phyloP scores from a whole-genome alignment of 805 yeast species.

The Cyberlindnera euphorbiiphila region DNA sequence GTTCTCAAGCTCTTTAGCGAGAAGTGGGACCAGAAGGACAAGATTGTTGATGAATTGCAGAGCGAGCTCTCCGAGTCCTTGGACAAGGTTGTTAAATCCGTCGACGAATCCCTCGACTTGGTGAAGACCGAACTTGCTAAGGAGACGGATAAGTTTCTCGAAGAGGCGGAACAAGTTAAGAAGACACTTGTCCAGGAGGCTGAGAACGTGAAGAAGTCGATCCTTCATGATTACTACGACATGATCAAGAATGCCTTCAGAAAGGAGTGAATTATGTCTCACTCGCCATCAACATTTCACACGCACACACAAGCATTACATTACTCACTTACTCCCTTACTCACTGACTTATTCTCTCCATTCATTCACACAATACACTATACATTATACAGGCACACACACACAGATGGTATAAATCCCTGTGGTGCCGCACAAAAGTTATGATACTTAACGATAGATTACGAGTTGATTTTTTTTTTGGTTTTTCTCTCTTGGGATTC shows the following conservation, averaged over 20 bases:
- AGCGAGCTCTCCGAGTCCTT: slow-evolving; percentile 27
- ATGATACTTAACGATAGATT: no score
- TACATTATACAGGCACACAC: no score
- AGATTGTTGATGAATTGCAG: slow-evolving; percentile 27
- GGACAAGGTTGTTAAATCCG: slow-evolving; percentile 30
- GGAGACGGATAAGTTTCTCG: slow-evolving; percentile 27
- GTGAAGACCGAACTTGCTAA: slow-evolving; percentile 40
- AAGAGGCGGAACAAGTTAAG: slow-evolving; percentile 31
- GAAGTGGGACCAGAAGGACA: slow-evolving; percentile 30
- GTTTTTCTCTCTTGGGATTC: no score
- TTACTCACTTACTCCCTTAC: no score
- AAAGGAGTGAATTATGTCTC: slow-evolving; percentile 12
- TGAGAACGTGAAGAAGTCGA: slow-evolving; percentile 21
- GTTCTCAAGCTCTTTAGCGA: slow-evolving; percentile 56
- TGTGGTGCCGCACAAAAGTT: no score
- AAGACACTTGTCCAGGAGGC: slow-evolving; percentile 32
- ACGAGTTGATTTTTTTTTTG: no score
- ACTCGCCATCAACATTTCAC: no score
- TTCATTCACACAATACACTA: no score
- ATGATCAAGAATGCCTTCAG: slow-evolving; percentile 25
- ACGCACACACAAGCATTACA: no score
- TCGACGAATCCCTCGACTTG: slow-evolving; percentile 35
- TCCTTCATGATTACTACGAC: slow-evolving; percentile 23
- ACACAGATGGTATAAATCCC: no score
- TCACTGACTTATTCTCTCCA: no score